These are phyloP conservation scores for Podaxis carcinomalis DNA, from an alignment of 768 basidiomycete genomes.

Conservation along the genomic window DNA sequence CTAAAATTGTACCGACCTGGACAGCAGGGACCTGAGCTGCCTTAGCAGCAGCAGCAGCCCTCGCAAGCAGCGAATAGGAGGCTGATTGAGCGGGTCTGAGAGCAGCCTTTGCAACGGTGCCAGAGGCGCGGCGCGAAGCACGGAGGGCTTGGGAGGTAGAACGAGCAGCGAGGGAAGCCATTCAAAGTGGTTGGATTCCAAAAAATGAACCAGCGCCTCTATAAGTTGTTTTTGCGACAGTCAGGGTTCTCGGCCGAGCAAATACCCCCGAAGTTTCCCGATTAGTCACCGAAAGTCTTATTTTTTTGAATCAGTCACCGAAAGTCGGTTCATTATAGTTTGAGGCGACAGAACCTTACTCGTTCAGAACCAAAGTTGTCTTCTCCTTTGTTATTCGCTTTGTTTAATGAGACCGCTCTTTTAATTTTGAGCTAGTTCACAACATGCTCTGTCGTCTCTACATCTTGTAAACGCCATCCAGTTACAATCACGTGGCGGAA, in stretches of 20 bases:
- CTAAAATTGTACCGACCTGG: conserved; percentile 24
- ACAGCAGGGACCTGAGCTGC: conserved; percentile 28
- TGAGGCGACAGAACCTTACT: background rate
- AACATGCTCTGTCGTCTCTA: too few species aligned
- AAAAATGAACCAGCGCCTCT: conserved; percentile 1
- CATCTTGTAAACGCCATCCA: background rate
- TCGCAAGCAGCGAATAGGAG: conserved; percentile 66
- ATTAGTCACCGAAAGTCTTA: background rate
- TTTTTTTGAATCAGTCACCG: too few species aligned
- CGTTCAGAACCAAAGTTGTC: too few species aligned
- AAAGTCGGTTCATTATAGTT: background rate
- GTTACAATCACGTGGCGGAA: background rate
- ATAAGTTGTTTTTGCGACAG: conserved; percentile 15
- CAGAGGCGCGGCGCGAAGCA: conserved; percentile 62
- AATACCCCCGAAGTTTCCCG: background rate
- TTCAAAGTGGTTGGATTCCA: conserved; percentile 32
- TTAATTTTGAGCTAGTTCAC: too few species aligned
- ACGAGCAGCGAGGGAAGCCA: conserved; percentile 60
- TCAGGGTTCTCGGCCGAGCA: conserved; percentile 16
- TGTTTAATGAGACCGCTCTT: too few species aligned
- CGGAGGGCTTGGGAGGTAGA: conserved; percentile 61
- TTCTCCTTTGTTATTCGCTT: too few species aligned
- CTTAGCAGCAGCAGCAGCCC: conserved; percentile 39
- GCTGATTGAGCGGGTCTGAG: conserved; percentile 45
- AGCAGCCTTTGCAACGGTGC: conserved; percentile 35